Base-by-base conservation (phyloP, 1,139 yeast species). In the Sugiyamaella novakii region DNA sequence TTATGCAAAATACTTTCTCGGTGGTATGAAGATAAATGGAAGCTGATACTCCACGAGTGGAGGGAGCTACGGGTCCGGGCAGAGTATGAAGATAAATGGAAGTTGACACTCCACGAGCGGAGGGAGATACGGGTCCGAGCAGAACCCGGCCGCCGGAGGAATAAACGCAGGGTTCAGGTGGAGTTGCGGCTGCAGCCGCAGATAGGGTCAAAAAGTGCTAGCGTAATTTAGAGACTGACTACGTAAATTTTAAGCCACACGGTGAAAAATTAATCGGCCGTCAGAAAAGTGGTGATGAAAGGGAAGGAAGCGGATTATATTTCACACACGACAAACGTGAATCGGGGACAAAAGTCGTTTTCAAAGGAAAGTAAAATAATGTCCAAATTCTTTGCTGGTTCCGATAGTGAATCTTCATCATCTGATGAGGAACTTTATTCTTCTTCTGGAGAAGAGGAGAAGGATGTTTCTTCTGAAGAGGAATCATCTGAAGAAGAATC, bases 401-500 rank as follows among this genome's bases (percentile, higher is more conserved):
- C 48, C 27, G 45, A 30, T 28, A 34, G 42, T 25, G 46, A 40
- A 27, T 19, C 28, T 15, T 35, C 47, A n/a, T 43, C 47, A 14
- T 48, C 51, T 24, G 48, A 43, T 31, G 51, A 48, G 34, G 51
- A 48, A 29, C 34, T 43, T 14, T 35, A 33, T 35, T 43, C 43
- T 22, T 41, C 47, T 18, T 42, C 46, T 14, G 39, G 34, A 14
- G 40, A 36, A 25, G 46, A 43, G 35, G 46, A 43, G 19, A 31
- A 45, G 43, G 43, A 38, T 15, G 43, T 29, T 29, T 38, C 43
- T 33, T 33, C 37, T 8, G 49, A 28, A 48, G 39, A 40, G 39
- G 47, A 46, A 38, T 33, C 47, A 14, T 42, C 43, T 21, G 48
- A 56, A 45, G 55, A 53, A 37, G 50, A 55, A n/a, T 47, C 54